Conservation (phyloP, 1,284 basidiomycete genomes). For the Coniferiporia sulphurascens region DNA sequence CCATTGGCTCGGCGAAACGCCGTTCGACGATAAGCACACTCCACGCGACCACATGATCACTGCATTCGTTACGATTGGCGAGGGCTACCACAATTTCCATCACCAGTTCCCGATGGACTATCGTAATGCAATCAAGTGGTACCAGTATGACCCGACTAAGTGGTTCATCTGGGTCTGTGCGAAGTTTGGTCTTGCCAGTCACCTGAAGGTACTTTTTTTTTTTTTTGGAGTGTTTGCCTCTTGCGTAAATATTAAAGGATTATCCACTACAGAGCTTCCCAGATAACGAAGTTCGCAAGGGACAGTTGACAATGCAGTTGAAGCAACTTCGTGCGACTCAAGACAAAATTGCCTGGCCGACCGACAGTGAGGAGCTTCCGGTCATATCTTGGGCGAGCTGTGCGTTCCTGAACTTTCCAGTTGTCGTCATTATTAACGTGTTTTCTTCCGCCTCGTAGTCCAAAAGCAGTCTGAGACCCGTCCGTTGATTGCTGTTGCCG, state of each 20-base stretch:
- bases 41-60: slow-evolving; percentile 85
- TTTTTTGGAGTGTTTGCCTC: background rate
- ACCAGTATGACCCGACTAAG: slow-evolving; percentile 87
- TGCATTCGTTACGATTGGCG: slow-evolving; percentile 83
- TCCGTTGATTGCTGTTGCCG: slow-evolving; percentile 77
- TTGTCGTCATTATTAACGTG: slow-evolving; percentile 11
- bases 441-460: slow-evolving; percentile 38
- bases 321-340: slow-evolving; percentile 74
- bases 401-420: slow-evolving; percentile 33
- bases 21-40: slow-evolving; percentile 96
- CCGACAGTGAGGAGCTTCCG: slow-evolving; percentile 69
- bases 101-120: slow-evolving; percentile 95
- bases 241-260: background rate
- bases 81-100: slow-evolving; percentile 97
- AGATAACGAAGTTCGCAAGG: slow-evolving; percentile 90
- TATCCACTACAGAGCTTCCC: slow-evolving; percentile 60
- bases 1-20: slow-evolving; percentile 89
- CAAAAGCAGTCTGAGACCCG: slow-evolving; percentile 73
- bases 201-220: slow-evolving; percentile 45
- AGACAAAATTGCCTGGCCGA: slow-evolving; percentile 75
- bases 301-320: slow-evolving; percentile 89
- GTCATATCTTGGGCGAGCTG: slow-evolving; percentile 85
- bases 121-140: slow-evolving; percentile 90
- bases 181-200: slow-evolving; percentile 71
- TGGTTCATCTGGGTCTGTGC: slow-evolving; percentile 81